These are phyloP conservation scores for button mushroom (Agaricus bisporus) DNA, from an alignment of 768 basidiomycete species.

Conservation along the genomic window DNA sequence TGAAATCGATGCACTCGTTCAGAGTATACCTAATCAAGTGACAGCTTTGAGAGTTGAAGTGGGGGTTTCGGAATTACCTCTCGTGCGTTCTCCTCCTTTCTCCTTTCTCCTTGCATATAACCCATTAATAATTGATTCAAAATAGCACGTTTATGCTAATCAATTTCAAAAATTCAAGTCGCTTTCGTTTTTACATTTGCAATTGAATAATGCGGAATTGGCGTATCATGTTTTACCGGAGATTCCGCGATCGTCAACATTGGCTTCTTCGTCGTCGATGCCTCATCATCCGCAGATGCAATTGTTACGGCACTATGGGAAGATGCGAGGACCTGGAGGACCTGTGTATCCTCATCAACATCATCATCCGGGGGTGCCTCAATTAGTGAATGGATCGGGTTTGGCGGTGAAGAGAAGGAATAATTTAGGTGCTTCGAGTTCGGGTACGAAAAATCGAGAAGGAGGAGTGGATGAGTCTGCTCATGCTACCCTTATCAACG, in stretches of 20 bases:
- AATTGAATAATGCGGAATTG: conserved; percentile 23
- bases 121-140: neutral
- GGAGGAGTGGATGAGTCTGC: conserved; percentile 2
- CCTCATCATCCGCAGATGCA: neutral
- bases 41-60: conserved; percentile 56
- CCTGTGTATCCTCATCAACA: neutral
- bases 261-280: conserved; percentile 31
- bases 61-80: conserved; percentile 41
- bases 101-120: neutral
- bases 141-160: conserved; percentile 47
- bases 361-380: neutral
- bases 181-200: conserved; percentile 57
- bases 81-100: conserved; percentile 35
- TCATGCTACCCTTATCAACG: neutral
- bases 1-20: conserved; percentile 3
- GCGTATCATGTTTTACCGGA: conserved; percentile 11
- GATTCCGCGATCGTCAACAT: conserved; percentile 38
- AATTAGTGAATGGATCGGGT: neutral
- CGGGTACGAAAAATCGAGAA: neutral
- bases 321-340: conserved; percentile 27
- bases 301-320: conserved; percentile 14
- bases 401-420: too few species aligned
- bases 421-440: too few species aligned
- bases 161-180: conserved; percentile 40
- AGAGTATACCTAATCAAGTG: conserved; percentile 24